A percentile compares a stretch with the other conserved stretches of the same genome.
These are phyloP conservation scores for Trifolium dubium DNA, from an alignment of 306 rosid species.

Conservation along the genomic window DNA sequence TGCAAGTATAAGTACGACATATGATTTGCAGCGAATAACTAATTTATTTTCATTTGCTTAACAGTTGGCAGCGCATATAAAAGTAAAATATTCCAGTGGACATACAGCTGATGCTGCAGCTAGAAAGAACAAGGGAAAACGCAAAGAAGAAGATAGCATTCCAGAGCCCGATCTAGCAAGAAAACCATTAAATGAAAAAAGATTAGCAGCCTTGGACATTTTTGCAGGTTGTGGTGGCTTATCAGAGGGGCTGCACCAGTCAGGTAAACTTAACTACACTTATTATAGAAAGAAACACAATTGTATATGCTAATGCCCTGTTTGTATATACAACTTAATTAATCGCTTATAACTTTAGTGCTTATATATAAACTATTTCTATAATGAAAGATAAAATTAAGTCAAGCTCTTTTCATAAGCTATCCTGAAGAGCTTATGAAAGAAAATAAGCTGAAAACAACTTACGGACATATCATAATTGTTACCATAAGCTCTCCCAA, in stretches of 20 bases:
- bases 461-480: too few species aligned
- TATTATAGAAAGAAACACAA: not conserved
- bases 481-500: too few species aligned
- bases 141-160: conserved; percentile 71
- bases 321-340: too few species aligned
- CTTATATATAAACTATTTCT: too few species aligned
- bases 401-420: too few species aligned
- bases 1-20: conserved; percentile 22
- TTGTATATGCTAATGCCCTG: not conserved
- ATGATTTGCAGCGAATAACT: conserved; percentile 22
- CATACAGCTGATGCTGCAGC: conserved; percentile 56
- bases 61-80: conserved; percentile 76
- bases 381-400: too few species aligned
- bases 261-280: conserved; percentile 54
- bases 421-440: too few species aligned
- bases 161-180: conserved; percentile 51
- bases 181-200: conserved; percentile 46
- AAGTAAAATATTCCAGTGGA: conserved; percentile 64
- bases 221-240: conserved; percentile 99
- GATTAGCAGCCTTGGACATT: conserved; percentile 81
- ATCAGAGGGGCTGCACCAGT: conserved; percentile 80
- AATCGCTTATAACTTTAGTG: too few species aligned
- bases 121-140: conserved; percentile 89
- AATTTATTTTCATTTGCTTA: conserved; percentile 26
- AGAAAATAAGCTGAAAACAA: too few species aligned